Evolutionary conservation across 805 yeast genomes (phyloP).

Genomic region (Metschnikowia gelsemii): DNA sequence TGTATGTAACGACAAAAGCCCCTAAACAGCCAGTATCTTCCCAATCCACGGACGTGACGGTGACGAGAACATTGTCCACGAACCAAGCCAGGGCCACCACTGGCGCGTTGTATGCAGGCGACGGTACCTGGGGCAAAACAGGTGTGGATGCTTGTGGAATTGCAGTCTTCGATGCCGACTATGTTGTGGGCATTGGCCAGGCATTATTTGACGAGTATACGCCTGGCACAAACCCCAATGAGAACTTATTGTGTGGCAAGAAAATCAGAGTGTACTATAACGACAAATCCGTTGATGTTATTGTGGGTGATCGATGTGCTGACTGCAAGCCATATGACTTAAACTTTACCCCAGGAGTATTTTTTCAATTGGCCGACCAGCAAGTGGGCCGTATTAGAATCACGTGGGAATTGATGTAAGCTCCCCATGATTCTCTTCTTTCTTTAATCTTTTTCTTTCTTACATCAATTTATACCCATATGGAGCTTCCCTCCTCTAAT

Average conservation of each 20-base stretch:
- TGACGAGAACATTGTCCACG: slow-evolving; percentile 8
- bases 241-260: slow-evolving; percentile 54
- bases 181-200: slow-evolving; percentile 52
- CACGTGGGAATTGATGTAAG: slow-evolving; percentile 44
- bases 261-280: slow-evolving; percentile 45
- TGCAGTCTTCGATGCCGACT: slow-evolving; percentile 45
- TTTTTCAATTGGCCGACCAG: slow-evolving; percentile 49
- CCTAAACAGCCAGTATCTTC: not conserved
- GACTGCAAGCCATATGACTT: slow-evolving; percentile 52
- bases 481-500: no score
- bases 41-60: slow-evolving; percentile 3
- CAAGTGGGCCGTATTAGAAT: slow-evolving; percentile 54
- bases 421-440: not conserved
- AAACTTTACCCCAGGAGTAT: slow-evolving; percentile 64
- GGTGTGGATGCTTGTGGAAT: slow-evolving; percentile 58
- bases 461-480: not conserved
- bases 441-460: not conserved
- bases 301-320: slow-evolving; percentile 57
- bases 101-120: slow-evolving; percentile 30
- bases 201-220: slow-evolving; percentile 37
- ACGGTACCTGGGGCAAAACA: slow-evolving; percentile 51
- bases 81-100: slow-evolving; percentile 17
- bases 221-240: slow-evolving; percentile 37
- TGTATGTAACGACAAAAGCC: slow-evolving; percentile 1
- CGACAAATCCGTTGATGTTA: slow-evolving; percentile 54